Conservation (phyloP, 176 grass and related monocot species). For the Ensete glaucum region DNA sequence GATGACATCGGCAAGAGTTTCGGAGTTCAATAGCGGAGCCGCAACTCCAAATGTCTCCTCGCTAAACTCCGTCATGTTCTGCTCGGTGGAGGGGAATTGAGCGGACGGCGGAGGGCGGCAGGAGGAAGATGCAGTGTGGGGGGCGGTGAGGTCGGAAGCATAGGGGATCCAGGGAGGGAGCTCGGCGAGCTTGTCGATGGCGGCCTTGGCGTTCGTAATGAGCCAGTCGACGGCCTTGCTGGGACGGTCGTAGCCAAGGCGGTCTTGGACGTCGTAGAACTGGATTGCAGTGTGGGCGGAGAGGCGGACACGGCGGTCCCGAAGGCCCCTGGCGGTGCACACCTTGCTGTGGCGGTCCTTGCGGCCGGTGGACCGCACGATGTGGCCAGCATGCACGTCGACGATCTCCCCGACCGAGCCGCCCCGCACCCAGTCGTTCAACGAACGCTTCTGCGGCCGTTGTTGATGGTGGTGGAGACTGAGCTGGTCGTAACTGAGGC, state of each 20-base stretch:
- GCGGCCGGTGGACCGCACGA: slow-evolving; percentile 11
- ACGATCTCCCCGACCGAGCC: slow-evolving; percentile 19
- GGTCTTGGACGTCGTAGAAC: slow-evolving; percentile 29
- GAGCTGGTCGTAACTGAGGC: no score
- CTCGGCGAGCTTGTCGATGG: slow-evolving; percentile 18
- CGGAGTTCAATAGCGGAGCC: no score
- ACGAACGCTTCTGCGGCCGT: not conserved
- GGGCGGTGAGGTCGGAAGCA: no score
- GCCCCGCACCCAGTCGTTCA: not conserved
- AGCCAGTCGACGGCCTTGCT: slow-evolving; percentile 29
- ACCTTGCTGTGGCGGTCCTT: slow-evolving; percentile 29
- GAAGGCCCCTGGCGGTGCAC: slow-evolving; percentile 22
- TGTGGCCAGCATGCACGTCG: slow-evolving; percentile 21
- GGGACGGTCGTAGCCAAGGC: slow-evolving; percentile 26
- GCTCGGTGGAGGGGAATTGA: no score
- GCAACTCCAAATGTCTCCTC: no score
- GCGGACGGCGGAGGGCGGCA: no score
- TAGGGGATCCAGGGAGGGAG: slow-evolving; percentile 13
- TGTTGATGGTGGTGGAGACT: no score
- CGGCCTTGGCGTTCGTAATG: slow-evolving; percentile 16
- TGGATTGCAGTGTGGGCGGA: slow-evolving; percentile 24
- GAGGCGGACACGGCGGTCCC: slow-evolving; percentile 23
- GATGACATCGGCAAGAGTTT: no score
- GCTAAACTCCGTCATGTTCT: no score
- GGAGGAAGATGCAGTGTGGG: no score